Evolutionary conservation across 208 protist species (phyloP).

Genomic region (Trypanosoma cruzi): DNA sequence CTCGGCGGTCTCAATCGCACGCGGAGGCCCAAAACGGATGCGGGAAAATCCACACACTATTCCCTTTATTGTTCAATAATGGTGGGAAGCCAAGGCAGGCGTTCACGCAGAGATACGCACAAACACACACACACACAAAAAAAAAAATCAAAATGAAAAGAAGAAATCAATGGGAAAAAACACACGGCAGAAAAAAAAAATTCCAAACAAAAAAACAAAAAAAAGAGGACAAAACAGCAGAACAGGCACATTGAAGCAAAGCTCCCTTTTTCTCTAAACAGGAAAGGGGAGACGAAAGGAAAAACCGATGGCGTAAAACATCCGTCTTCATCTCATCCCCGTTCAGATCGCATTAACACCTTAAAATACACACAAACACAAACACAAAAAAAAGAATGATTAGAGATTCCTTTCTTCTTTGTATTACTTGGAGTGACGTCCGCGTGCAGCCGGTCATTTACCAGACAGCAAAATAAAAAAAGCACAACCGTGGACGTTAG

Average conservation of each 20-base stretch:
- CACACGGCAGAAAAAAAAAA: not conserved
- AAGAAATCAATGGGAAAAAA: constrained; percentile 7
- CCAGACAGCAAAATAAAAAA: constrained; percentile 20
- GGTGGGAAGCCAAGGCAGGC: not conserved
- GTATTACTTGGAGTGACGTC: constrained; percentile 7
- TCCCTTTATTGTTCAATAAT: not conserved
- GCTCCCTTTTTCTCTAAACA: not conserved
- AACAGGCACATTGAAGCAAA: not conserved
- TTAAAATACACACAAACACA: constrained; percentile 13
- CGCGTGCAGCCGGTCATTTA: not conserved
- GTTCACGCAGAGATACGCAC: not conserved
- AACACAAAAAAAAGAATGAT: constrained; percentile 3
- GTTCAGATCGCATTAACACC: not conserved
- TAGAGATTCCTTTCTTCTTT: not conserved
- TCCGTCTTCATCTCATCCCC: not conserved
- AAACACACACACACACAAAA: not conserved
- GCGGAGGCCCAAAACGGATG: not conserved
- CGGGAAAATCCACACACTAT: not conserved
- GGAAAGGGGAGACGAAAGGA: not conserved
- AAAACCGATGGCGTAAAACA: not conserved
- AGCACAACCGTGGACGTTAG: not conserved
- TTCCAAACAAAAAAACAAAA: constrained; percentile 33
- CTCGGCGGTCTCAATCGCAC: not conserved
- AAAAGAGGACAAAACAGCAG: constrained; percentile 2
- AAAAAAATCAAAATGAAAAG: constrained; percentile 2